These are phyloP conservation scores for Xylaria sp. DNA, from an alignment of 2,329 filamentous ascomycete genomes.

Conservation along the genomic window DNA sequence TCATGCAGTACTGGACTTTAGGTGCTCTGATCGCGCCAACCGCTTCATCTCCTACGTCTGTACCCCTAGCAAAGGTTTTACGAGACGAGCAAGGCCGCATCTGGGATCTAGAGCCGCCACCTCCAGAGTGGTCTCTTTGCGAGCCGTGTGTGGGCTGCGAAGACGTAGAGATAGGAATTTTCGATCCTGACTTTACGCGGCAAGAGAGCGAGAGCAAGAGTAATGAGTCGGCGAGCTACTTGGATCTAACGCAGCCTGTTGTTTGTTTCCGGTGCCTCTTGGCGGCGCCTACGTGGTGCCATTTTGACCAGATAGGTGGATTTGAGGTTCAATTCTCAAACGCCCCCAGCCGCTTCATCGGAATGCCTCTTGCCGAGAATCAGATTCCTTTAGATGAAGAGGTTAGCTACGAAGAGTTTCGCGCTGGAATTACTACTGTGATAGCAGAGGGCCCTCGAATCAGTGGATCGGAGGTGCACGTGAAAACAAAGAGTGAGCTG, in stretches of 20 bases:
- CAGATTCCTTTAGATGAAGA: conserved; percentile 12
- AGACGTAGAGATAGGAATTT: background rate
- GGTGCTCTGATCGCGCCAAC: conserved; percentile 15
- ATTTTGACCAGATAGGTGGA: conserved; percentile 12
- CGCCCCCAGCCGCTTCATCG: conserved; percentile 9
- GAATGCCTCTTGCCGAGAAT: conserved; percentile 3
- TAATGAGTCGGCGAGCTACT: conserved; percentile 13
- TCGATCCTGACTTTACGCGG: background rate
- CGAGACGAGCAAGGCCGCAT: conserved; percentile 20
- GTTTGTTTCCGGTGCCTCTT: conserved; percentile 21
- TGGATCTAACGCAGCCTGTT: conserved; percentile 16
- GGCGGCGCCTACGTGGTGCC: conserved; percentile 16
- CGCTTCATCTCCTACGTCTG: background rate
- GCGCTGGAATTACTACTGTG: conserved; percentile 18
- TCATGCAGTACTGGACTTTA: conserved; percentile 20
- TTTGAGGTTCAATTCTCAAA: conserved; percentile 20
- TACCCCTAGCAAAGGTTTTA: background rate
- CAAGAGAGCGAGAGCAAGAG: background rate
- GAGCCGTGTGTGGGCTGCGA: conserved; percentile 9
- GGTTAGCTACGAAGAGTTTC: conserved; percentile 14
- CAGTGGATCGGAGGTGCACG: conserved; percentile 14
- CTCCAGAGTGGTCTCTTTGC: conserved; percentile 5
- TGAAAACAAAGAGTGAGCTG: conserved; percentile 10
- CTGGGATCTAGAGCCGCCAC: conserved; percentile 13
- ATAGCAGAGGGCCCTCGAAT: conserved; percentile 10